phyloP scores from a whole-genome alignment of 2,329 filamentous ascomycete species.

The Pseudonectria buxi region DNA sequence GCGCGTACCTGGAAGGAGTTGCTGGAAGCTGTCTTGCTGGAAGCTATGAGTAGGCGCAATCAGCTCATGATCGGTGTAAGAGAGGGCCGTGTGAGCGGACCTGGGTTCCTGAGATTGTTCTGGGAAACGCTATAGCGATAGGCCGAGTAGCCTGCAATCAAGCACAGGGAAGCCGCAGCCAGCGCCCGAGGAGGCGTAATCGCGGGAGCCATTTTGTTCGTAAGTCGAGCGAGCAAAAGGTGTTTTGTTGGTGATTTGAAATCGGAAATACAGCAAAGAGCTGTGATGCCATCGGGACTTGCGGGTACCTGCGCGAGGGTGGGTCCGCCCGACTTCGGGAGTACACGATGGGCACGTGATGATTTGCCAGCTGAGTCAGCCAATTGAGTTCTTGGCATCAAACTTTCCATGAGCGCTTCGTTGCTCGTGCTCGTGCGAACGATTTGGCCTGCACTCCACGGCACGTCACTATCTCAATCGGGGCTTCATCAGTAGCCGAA shows the following conservation, averaged over 20 bases:
- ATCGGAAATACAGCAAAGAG: slow-evolving; percentile 26
- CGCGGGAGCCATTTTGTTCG: slow-evolving; percentile 21
- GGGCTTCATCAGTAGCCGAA: slow-evolving; percentile 8
- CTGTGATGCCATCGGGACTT: slow-evolving; percentile 19
- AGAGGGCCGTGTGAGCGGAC: slow-evolving; percentile 15
- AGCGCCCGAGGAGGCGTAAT: slow-evolving; percentile 20
- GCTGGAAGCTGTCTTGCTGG: slow-evolving; percentile 35
- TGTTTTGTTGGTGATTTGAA: slow-evolving; percentile 26
- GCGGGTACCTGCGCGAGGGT: slow-evolving; percentile 11
- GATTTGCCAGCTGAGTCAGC: slow-evolving; percentile 16
- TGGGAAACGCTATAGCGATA: slow-evolving; percentile 21
- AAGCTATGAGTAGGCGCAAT: slow-evolving; percentile 11
- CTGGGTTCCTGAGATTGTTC: slow-evolving; percentile 12
- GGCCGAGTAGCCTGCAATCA: slow-evolving; percentile 23
- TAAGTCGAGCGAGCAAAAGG: slow-evolving; percentile 8
- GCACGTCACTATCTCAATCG: slow-evolving; percentile 5
- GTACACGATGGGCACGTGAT: slow-evolving; percentile 14
- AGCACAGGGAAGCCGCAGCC: slow-evolving; percentile 22
- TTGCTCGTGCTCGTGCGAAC: slow-evolving; percentile 13
- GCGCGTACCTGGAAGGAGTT: slow-evolving; percentile 42
- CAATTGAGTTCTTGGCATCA: slow-evolving; percentile 17
- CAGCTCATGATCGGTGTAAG: slow-evolving; percentile 22
- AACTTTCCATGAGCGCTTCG: slow-evolving; percentile 19
- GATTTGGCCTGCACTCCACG: slow-evolving; percentile 13
- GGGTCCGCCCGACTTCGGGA: slow-evolving; percentile 17